Evolutionary conservation across 2,329 filamentous ascomycete genomes (phyloP).

Genomic region (Dendrostoma leiphaemia): DNA sequence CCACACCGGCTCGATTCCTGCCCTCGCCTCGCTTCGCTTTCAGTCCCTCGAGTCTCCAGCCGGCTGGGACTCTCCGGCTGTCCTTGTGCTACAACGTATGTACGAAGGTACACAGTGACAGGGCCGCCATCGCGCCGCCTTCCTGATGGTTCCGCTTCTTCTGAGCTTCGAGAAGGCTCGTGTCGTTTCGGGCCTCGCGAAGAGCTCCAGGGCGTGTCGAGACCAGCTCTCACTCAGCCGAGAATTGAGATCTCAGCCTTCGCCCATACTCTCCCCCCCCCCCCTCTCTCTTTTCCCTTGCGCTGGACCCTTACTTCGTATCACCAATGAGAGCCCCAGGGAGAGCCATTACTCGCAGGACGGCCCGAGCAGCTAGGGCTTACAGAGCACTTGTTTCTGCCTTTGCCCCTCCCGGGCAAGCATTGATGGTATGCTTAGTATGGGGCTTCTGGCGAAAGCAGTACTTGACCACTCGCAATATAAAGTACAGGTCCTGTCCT

Average conservation of each 20-base stretch:
- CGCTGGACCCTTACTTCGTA: neutral
- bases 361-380: conserved; percentile 2
- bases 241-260: neutral
- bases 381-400: neutral
- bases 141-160: too few species aligned
- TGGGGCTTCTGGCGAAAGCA: too few species aligned
- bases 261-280: neutral
- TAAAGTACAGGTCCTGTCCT: neutral
- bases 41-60: neutral
- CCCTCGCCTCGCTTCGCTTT: conserved; percentile 4
- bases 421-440: neutral
- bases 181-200: neutral
- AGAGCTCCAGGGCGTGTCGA: neutral
- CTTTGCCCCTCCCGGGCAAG: too few species aligned
- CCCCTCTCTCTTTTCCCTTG: too few species aligned
- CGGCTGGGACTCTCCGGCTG: too few species aligned
- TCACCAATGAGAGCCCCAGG: neutral
- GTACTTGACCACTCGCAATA: too few species aligned
- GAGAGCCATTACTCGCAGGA: conserved; percentile 1
- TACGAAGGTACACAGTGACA: too few species aligned
- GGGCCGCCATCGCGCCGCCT: too few species aligned
- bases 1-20: conserved; percentile 4
- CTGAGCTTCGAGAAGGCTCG: conserved; percentile 1
- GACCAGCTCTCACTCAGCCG: neutral
- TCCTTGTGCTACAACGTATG: too few species aligned